These are phyloP conservation scores for Gamarada debralockiae DNA, from an alignment of 495 filamentous ascomycete genomes.

Conservation along the genomic window DNA sequence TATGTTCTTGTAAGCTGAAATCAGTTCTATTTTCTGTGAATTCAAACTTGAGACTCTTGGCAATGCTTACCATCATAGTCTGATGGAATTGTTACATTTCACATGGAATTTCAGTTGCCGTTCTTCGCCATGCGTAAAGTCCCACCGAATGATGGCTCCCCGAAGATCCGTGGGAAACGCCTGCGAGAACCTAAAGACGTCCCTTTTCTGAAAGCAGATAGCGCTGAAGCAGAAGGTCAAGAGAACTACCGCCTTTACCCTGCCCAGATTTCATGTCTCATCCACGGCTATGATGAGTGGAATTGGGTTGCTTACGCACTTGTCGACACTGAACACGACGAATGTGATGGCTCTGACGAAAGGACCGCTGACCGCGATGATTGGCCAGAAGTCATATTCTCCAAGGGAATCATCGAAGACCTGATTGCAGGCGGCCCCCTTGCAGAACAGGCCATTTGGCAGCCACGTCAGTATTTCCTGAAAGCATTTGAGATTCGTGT, in stretches of 20 bases:
- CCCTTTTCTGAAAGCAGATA: neutral
- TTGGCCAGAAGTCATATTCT: neutral
- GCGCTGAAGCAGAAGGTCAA: neutral
- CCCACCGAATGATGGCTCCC: neutral
- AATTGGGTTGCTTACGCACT: neutral
- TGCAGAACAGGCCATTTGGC: conserved; percentile 5
- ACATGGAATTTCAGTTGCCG: conserved; percentile 6
- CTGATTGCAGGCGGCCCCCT: neutral
- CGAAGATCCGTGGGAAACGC: neutral
- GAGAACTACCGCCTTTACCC: neutral
- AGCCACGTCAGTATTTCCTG: neutral
- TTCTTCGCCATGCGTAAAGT: neutral
- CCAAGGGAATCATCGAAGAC: neutral
- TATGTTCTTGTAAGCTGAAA: neutral
- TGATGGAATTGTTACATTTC: neutral
- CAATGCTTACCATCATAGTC: neutral
- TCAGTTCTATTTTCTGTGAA: neutral
- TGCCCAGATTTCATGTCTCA: neutral
- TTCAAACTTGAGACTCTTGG: neutral
- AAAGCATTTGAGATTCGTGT: neutral
- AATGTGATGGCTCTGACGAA: too few species aligned
- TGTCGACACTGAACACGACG: conserved; percentile 5
- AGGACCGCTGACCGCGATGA: neutral
- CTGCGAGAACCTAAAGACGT: neutral
- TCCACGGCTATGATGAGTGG: conserved; percentile 1